A percentile compares a stretch with the other conserved stretches of the same genome.
Conservation (phyloP, 257 asterid genomes). For the Solanum paucissectum region DNA sequence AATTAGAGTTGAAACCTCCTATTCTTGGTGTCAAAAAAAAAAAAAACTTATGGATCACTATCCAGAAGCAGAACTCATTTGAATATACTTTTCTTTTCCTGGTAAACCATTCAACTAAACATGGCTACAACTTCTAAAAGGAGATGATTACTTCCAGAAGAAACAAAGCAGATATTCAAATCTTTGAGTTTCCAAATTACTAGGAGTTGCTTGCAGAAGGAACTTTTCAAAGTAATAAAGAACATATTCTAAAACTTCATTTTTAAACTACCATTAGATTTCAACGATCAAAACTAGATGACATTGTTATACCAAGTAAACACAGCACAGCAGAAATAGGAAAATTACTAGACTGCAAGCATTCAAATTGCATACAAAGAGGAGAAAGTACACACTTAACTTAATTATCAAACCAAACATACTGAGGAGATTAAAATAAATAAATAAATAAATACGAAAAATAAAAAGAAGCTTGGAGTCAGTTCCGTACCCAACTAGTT, state of each 20-base stretch:
- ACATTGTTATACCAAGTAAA: background rate
- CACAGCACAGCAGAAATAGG: background rate
- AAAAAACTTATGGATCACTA: background rate
- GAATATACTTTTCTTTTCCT: background rate
- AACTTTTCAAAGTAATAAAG: background rate
- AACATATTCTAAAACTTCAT: background rate
- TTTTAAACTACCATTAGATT: background rate
- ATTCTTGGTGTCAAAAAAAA: background rate
- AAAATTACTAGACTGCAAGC: background rate
- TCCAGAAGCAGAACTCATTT: background rate
- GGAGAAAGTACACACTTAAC: background rate
- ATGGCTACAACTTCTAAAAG: background rate
- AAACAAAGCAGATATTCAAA: background rate
- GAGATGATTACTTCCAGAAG: background rate
- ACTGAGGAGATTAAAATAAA: background rate
- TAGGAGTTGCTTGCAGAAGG: background rate
- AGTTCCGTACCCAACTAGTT: conserved; percentile 82
- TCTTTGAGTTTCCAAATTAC: background rate
- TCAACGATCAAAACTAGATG: background rate
- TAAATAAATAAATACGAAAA: background rate
- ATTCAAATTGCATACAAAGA: background rate
- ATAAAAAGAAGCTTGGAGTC: background rate
- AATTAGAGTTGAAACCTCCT: background rate
- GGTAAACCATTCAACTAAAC: background rate
- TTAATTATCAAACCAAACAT: background rate